These are phyloP conservation scores for Lactifluus pinguis DNA, from an alignment of 768 basidiomycete genomes.

Conservation along the genomic window DNA sequence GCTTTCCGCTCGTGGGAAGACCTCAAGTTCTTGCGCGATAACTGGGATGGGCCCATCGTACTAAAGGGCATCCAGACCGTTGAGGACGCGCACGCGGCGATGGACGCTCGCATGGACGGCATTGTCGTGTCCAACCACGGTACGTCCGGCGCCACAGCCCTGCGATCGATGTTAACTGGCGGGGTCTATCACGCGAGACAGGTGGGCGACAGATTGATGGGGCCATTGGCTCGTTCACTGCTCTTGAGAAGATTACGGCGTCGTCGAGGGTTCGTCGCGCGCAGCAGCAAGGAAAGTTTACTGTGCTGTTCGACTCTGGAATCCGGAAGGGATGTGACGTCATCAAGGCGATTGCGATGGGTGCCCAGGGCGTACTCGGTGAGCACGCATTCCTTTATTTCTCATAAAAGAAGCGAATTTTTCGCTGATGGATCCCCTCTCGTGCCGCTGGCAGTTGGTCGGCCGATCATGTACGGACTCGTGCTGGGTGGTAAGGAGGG, in stretches of 20 bases:
- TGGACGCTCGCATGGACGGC: constrained; percentile 57
- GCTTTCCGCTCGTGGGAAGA: constrained; percentile 63
- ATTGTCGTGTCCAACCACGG: constrained; percentile 80
- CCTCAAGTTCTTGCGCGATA: constrained; percentile 52
- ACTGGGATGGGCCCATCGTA: constrained; percentile 71
- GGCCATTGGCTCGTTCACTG: constrained; percentile 61
- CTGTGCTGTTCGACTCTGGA: constrained; percentile 71
- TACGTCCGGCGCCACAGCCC: constrained; percentile 22
- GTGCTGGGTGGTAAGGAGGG: constrained; percentile 63
- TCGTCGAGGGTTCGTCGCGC: constrained; percentile 51
- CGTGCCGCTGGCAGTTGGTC: constrained; percentile 40
- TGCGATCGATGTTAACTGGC: not conserved
- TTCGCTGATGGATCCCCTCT: not conserved
- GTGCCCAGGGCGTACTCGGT: constrained; percentile 76
- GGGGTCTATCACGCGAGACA: constrained; percentile 21
- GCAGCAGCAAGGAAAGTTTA: constrained; percentile 50
- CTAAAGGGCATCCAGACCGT: constrained; percentile 71
- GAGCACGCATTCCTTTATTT: constrained; percentile 24
- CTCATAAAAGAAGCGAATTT: not conserved
- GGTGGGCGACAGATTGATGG: constrained; percentile 76
- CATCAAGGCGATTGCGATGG: constrained; percentile 76
- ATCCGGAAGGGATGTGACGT: constrained; percentile 79
- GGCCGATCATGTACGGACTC: constrained; percentile 70
- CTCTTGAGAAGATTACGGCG: constrained; percentile 58
- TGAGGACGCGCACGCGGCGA: constrained; percentile 60